Base-by-base conservation (phyloP, 202 grass and related monocot species). In the Carex sylvatica region DNA sequence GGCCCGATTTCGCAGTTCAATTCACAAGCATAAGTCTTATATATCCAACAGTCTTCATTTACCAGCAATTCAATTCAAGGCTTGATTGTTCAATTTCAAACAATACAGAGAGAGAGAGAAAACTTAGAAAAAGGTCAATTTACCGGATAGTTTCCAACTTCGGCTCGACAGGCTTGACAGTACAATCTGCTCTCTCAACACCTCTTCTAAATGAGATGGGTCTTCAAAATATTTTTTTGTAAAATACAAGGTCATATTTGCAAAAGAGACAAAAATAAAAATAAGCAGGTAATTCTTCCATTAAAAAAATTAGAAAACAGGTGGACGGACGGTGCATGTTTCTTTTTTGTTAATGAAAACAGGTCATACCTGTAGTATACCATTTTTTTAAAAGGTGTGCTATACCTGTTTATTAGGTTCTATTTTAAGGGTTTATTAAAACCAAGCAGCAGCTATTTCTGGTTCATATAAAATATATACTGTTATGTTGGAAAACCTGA, bases 181-280 rank as follows among this genome's bases (percentile, higher is more conserved):
- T n/a, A n/a, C 84, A 81, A 98, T 98, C 73, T 98, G 95, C 80
- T 98, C 92, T 85, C 92, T 91, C 60, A 94, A 72, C 30, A 98
- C 95, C 65, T 95, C 90, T 91, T 98, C 95, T 86, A 98, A 91
- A 74, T 98, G 92, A n/a, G 92, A 88, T 58, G 92, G 88, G 79
- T 83, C 92, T 98, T 59, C 15, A 81, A 68, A 73, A 56, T 5
- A 77, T 2, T 13, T 59, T 59, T 30, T 77, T 38, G 28, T 20
- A 59, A 36, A 3, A 77, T 59, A 59, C 36, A 18, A 77, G 16
- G 73, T 77, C 52, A 19, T 33, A 35, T 75, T 77, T 75, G 49
- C 24, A 74, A 77, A 59, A 40, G 15, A 59, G 59, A 77, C 7
- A 11, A 59, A 58, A 77, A 11, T 35, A 36, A 19, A 59, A 26